Conservation (phyloP, 306 rosid species). For the Echinosophora koreensis region DNA sequence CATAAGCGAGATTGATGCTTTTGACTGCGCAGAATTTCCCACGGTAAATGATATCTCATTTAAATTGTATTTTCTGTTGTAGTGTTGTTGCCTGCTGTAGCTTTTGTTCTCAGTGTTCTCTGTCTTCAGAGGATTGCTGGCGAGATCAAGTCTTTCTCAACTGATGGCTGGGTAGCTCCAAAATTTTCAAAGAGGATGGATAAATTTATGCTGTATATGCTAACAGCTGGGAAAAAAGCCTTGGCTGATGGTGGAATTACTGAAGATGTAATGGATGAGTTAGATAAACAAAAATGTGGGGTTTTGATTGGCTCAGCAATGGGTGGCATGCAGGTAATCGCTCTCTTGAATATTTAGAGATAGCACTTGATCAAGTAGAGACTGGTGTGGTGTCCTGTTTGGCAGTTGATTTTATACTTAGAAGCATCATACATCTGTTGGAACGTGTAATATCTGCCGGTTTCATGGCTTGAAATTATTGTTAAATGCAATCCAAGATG, state of each 20-base stretch:
- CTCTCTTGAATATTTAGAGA: slow-evolving; percentile 26
- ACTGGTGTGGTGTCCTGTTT: slow-evolving; percentile 19
- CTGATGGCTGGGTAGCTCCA: slow-evolving; percentile 93
- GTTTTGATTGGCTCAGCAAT: slow-evolving; percentile 91
- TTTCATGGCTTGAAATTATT: slow-evolving; percentile 22
- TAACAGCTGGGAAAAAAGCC: slow-evolving; percentile 92
- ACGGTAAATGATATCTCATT: slow-evolving; percentile 63
- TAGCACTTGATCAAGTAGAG: slow-evolving; percentile 23
- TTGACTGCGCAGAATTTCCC: slow-evolving; percentile 85
- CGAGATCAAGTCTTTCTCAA: slow-evolving; percentile 85
- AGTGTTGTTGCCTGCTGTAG: slow-evolving; percentile 36
- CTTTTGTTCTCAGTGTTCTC: slow-evolving; percentile 40
- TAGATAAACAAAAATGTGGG: slow-evolving; percentile 82
- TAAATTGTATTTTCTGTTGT: slow-evolving; percentile 8
- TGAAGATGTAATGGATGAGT: slow-evolving; percentile 64
- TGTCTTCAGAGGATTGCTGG: slow-evolving; percentile 86
- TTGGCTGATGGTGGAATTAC: slow-evolving; percentile 87
- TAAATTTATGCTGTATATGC: slow-evolving; percentile 89
- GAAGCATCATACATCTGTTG: slow-evolving; percentile 33
- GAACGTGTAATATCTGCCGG: slow-evolving; percentile 17
- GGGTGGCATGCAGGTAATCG: slow-evolving; percentile 97
- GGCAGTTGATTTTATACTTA: slow-evolving; percentile 20
- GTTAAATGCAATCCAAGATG: slow-evolving; percentile 25
- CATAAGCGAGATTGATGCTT: slow-evolving; percentile 82
- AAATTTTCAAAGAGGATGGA: slow-evolving; percentile 91